A percentile compares a stretch with the other conserved stretches of the same genome.
These are phyloP conservation scores for Entamoeba invadens DNA, from an alignment of 208 protist genomes.

Conservation along the genomic window DNA sequence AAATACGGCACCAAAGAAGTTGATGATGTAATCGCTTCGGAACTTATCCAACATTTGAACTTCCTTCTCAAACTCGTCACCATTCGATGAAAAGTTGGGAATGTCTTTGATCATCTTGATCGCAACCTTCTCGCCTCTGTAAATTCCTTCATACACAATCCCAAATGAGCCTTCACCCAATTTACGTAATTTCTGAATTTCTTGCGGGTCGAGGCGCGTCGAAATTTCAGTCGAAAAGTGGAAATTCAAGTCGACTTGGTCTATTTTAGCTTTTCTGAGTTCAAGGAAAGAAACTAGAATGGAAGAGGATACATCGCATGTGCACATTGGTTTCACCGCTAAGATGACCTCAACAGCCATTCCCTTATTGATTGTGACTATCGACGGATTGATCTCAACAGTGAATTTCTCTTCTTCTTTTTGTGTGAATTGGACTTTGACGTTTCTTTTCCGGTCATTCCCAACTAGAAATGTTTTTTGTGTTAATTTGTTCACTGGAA, in stretches of 20 bases:
- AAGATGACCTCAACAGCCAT: background rate
- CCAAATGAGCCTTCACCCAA: slow-evolving; percentile 22
- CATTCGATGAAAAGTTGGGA: background rate
- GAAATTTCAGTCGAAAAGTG: background rate
- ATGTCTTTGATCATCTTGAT: slow-evolving; percentile 14
- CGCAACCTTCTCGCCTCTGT: slow-evolving; percentile 27
- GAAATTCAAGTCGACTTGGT: background rate
- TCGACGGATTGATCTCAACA: background rate
- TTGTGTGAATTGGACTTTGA: background rate
- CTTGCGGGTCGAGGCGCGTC: background rate
- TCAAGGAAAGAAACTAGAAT: background rate
- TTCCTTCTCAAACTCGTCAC: slow-evolving; percentile 31
- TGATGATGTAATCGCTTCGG: slow-evolving; percentile 41
- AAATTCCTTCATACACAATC: slow-evolving; percentile 3
- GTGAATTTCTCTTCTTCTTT: background rate
- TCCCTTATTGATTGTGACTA: background rate
- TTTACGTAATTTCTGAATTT: background rate
- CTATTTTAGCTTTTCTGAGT: background rate
- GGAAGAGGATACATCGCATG: background rate
- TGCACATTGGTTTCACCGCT: background rate
- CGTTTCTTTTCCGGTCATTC: background rate
- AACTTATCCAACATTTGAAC: slow-evolving; percentile 27
- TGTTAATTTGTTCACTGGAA: background rate
- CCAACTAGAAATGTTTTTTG: background rate
- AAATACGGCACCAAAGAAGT: slow-evolving; percentile 43